phyloP scores from a whole-genome alignment of 2,329 filamentous ascomycete species.

The Xylariaceae sp. region DNA sequence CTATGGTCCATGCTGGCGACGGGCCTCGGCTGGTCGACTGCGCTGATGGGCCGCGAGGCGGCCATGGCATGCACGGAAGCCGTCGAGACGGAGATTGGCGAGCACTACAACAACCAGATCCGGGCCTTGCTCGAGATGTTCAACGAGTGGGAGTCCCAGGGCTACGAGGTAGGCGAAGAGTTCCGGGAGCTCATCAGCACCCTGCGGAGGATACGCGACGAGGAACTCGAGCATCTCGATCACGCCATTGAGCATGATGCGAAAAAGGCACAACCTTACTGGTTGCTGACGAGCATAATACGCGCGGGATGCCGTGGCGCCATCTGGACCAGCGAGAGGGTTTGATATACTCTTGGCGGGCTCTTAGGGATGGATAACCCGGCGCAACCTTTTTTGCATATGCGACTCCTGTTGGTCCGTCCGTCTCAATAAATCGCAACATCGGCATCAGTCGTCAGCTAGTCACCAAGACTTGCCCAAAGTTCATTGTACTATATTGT shows the following conservation, averaged over 20 bases:
- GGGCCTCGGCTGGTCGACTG: slow-evolving; percentile 82
- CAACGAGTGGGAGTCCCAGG: slow-evolving; percentile 65
- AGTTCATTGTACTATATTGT: neutral
- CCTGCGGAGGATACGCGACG: slow-evolving; percentile 80
- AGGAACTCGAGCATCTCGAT: slow-evolving; percentile 95
- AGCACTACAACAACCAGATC: slow-evolving; percentile 93
- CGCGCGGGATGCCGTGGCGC: slow-evolving; percentile 84
- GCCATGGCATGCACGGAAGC: slow-evolving; percentile 99
- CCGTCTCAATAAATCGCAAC: neutral
- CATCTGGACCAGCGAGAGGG: slow-evolving; percentile 82
- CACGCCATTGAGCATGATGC: slow-evolving; percentile 92
- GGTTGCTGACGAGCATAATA: slow-evolving; percentile 80
- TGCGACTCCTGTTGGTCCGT: neutral
- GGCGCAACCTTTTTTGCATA: neutral
- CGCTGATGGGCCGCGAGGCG: slow-evolving; percentile 81
- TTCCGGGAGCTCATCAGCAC: slow-evolving; percentile 66
- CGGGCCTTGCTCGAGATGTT: slow-evolving; percentile 76
- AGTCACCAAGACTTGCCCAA: neutral
- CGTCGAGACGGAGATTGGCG: slow-evolving; percentile 95
- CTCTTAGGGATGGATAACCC: neutral
- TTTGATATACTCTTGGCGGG: slow-evolving; percentile 36
- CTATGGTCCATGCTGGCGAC: slow-evolving; percentile 79
- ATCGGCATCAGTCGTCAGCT: neutral
- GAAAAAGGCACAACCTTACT: slow-evolving; percentile 83
- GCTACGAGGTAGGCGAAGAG: slow-evolving; percentile 77